Evolutionary conservation across 176 grass and related monocot genomes (phyloP).

Genomic region (Tillandsia fasciculata): DNA sequence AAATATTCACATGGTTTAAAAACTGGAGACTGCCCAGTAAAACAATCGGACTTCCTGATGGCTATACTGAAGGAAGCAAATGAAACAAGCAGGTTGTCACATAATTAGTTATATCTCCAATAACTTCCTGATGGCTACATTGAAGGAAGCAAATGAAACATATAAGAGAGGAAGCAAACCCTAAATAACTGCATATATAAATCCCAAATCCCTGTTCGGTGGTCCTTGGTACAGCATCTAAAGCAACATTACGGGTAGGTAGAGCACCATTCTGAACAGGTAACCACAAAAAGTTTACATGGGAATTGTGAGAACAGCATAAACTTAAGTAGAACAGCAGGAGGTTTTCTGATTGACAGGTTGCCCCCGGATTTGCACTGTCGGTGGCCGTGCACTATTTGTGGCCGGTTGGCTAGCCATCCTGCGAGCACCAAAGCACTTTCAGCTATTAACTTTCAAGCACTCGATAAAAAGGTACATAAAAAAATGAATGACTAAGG

Average conservation of each 20-base stretch:
- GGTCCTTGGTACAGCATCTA: neutral
- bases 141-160: too few species aligned
- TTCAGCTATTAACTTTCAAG: neutral
- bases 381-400: slow-evolving; percentile 37
- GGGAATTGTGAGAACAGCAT: neutral
- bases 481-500: too few species aligned
- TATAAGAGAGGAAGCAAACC: neutral
- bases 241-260: neutral
- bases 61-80: too few species aligned
- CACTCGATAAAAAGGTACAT: neutral
- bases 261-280: neutral
- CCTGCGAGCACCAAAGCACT: slow-evolving; percentile 21
- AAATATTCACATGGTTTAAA: too few species aligned
- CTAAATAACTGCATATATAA: too few species aligned
- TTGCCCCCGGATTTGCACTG: slow-evolving; percentile 55
- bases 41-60: too few species aligned
- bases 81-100: too few species aligned
- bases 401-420: slow-evolving; percentile 67
- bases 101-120: too few species aligned
- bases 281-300: neutral
- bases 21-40: too few species aligned
- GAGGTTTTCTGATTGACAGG: slow-evolving; percentile 54
- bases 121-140: too few species aligned
- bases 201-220: too few species aligned
- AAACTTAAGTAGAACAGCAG: slow-evolving; percentile 51